These are phyloP conservation scores for Trichosporon inkin DNA, from an alignment of 1,284 basidiomycete species.

Conservation along the genomic window DNA sequence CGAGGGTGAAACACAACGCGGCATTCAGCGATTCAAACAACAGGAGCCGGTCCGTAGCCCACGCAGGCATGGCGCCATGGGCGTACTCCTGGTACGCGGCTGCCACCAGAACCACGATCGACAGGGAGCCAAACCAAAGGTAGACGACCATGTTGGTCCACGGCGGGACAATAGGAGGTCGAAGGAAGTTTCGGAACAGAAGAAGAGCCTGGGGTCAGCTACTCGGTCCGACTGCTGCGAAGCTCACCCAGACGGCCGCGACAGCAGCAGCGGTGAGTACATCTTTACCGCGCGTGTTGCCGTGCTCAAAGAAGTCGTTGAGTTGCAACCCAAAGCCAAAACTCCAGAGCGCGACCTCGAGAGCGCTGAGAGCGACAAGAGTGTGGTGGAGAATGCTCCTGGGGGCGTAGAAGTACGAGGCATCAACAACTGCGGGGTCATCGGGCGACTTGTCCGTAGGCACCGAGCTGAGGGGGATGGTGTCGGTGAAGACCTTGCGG, in stretches of 20 bases:
- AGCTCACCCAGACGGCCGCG: conserved; percentile 44
- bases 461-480: conserved; percentile 10
- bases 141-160: conserved; percentile 37
- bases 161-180: conserved; percentile 39
- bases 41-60: conserved; percentile 30
- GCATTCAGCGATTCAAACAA: conserved; percentile 32
- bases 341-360: conserved; percentile 37
- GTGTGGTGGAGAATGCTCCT: conserved; percentile 11
- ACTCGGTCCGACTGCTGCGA: background rate
- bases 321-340: conserved; percentile 31
- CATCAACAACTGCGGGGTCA: conserved; percentile 2
- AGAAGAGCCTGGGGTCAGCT: conserved; percentile 11
- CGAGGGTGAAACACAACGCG: conserved; percentile 24
- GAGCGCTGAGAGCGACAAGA: conserved; percentile 28
- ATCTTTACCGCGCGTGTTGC: background rate
- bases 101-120: conserved; percentile 28
- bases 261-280: conserved; percentile 30
- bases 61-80: conserved; percentile 27
- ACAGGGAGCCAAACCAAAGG: conserved; percentile 28
- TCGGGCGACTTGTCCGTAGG: conserved; percentile 9
- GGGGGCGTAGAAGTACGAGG: conserved; percentile 11
- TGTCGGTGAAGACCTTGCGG: conserved; percentile 19
- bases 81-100: conserved; percentile 30
- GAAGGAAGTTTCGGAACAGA: conserved; percentile 27
- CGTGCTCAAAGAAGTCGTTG: conserved; percentile 14